Evolutionary conservation across 2,329 filamentous ascomycete species (phyloP).

Genomic region (Rhinocladiella similis): DNA sequence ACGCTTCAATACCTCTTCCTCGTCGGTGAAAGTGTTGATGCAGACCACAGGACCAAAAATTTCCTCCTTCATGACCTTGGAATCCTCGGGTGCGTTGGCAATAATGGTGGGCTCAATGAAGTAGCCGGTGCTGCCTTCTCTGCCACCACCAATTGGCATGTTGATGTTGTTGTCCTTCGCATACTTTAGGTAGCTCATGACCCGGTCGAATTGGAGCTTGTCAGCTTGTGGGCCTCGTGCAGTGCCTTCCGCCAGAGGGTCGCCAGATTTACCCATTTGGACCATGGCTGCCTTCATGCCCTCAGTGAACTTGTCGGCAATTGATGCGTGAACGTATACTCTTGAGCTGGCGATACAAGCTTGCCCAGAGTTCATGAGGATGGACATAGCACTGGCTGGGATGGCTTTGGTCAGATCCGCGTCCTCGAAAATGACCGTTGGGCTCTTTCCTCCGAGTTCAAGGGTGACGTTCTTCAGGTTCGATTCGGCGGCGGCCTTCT

Average conservation of each 20-base stretch:
- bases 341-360: constrained; percentile 56
- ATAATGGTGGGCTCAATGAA: constrained; percentile 62
- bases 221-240: constrained; percentile 66
- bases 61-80: constrained; percentile 59
- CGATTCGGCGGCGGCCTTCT: constrained; percentile 33
- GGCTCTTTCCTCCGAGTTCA: constrained; percentile 41
- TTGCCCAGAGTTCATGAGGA: constrained; percentile 61
- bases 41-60: constrained; percentile 66
- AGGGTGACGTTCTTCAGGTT: constrained; percentile 40
- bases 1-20: constrained; percentile 60
- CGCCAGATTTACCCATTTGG: constrained; percentile 29
- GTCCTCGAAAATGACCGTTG: constrained; percentile 39
- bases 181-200: constrained; percentile 57
- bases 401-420: constrained; percentile 40
- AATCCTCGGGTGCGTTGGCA: constrained; percentile 56
- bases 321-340: constrained; percentile 58
- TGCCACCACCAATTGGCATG: constrained; percentile 52
- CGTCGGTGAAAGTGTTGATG: constrained; percentile 61
- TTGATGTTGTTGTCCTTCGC: constrained; percentile 56
- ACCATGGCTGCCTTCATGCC: constrained; percentile 49
- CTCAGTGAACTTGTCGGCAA: constrained; percentile 51
- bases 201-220: constrained; percentile 63
- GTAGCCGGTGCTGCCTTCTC: constrained; percentile 50
- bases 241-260: constrained; percentile 43
- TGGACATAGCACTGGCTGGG: constrained; percentile 51